Conservation (phyloP, 2,329 filamentous ascomycete genomes). For the Ceratocystis ficicola region DNA sequence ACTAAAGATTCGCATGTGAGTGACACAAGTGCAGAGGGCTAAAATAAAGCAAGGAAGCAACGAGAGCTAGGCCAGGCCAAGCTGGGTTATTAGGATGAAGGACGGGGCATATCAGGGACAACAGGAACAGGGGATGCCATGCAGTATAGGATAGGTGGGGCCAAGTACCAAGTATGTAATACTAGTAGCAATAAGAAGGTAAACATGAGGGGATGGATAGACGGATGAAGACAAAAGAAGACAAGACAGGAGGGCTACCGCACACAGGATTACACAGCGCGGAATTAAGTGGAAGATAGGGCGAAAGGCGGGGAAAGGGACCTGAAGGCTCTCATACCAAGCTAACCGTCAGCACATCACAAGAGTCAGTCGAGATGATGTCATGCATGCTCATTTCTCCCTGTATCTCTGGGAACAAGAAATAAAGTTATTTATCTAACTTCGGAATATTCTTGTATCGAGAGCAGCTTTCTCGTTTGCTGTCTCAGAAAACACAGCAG, state of each 20-base stretch:
- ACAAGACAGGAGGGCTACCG: neutral
- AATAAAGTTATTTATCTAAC: neutral
- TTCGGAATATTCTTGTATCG: neutral
- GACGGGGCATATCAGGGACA: neutral
- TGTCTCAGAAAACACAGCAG: too few species aligned
- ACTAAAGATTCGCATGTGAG: slow-evolving; percentile 1
- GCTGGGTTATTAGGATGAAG: neutral
- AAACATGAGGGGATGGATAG: too few species aligned
- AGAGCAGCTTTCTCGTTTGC: too few species aligned
- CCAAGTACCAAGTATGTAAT: too few species aligned
- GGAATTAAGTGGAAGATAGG: too few species aligned
- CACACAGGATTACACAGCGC: too few species aligned
- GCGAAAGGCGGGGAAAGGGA: neutral
- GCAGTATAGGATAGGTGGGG: too few species aligned
- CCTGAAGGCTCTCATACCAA: neutral
- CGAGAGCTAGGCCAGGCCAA: neutral
- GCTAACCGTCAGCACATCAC: too few species aligned
- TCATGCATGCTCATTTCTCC: neutral
- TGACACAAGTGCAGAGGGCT: neutral
- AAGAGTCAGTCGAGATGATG: neutral
- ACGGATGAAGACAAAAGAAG: neutral
- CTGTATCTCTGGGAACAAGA: neutral
- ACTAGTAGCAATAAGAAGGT: too few species aligned
- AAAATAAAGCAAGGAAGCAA: neutral
- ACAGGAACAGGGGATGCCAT: neutral